Base-by-base conservation (phyloP, 1,284 basidiomycete species). In the Ganoderma sinense region DNA sequence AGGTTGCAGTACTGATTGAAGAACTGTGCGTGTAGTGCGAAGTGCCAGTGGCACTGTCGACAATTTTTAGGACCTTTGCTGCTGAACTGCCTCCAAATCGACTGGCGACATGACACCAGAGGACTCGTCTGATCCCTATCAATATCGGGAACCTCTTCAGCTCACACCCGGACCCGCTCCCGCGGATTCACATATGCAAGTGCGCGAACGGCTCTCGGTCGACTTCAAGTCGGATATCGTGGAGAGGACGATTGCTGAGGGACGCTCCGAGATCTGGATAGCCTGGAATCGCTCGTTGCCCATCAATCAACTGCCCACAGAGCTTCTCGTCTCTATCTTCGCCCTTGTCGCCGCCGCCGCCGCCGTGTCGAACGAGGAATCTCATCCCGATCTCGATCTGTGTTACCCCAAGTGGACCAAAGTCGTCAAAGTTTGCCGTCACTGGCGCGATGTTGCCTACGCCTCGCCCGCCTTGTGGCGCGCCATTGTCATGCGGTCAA, bases 241-340 rank as follows among this genome's bases (percentile, higher is more conserved):
- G 3, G 26, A 33, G 6, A 56, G 23, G 6, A 13, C 53, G 16
- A 23, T 56, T 20, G 6, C 29, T 7, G 18, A 56, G 53, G 53
- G 31, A 56, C 53, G 29, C 29, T 33, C 29, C 14, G 31, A 56
- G 18, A 29, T 56, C 31, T 18, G 29, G 0, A 16, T 56, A 16
- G 14, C 18, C 6, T 60, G 31, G 58, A 60, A 60, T 23, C 13
- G 36, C 36, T 5, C 36, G 20, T 14, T 60, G 14, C 58, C 58
- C 36, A 20, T 60, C 58, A 60, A 40, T 60, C 58, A 20, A 2
- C 36, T 60, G 14, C 58, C 58, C 10, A 40, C 10, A 18, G 58
- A 60, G 36, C 20, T 60, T 11, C 39, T 60, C n/a, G 39, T 40
- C 58, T 60, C 58, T 13, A 60, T 60, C 36, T 60, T 60, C n/a